phyloP scores from a whole-genome alignment of 2,329 filamentous ascomycete genomes.

The Colletotrichum sp. region DNA sequence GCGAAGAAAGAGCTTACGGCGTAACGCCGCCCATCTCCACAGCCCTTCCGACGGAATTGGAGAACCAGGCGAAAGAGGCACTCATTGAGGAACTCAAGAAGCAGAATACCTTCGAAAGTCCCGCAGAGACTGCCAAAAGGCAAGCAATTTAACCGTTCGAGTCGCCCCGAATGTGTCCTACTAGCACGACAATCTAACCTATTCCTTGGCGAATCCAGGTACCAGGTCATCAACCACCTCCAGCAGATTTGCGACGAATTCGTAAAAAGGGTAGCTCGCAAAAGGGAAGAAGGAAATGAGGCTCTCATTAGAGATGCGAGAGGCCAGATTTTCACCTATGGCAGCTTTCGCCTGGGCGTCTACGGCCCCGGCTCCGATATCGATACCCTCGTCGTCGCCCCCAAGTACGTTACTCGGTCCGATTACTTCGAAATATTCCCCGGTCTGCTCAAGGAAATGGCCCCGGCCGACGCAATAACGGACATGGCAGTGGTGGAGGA shows the following conservation, averaged over 20 bases:
- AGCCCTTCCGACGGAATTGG: slow-evolving; percentile 75
- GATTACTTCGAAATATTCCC: slow-evolving; percentile 95
- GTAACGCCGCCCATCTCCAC: slow-evolving; percentile 86
- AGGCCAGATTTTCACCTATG: slow-evolving; percentile 94
- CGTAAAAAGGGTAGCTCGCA: slow-evolving; percentile 78
- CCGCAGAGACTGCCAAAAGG: slow-evolving; percentile 84
- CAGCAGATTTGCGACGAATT: slow-evolving; percentile 86
- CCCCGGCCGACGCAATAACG: slow-evolving; percentile 78
- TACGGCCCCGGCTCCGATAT: slow-evolving; percentile 97
- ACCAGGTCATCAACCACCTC: slow-evolving; percentile 76
- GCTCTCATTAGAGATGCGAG: slow-evolving; percentile 82
- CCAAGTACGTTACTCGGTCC: slow-evolving; percentile 84
- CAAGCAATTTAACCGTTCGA: slow-evolving; percentile 37
- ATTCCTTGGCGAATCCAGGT: slow-evolving; percentile 46
- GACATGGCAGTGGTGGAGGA: slow-evolving; percentile 87
- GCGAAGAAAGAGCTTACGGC: slow-evolving; percentile 56
- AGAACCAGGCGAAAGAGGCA: slow-evolving; percentile 77
- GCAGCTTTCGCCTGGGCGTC: slow-evolving; percentile 92
- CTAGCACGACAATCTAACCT: neutral
- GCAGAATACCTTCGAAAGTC: slow-evolving; percentile 90
- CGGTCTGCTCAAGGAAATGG: slow-evolving; percentile 76
- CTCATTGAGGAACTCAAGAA: slow-evolving; percentile 84
- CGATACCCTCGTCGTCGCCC: slow-evolving; percentile 91
- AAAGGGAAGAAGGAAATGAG: slow-evolving; percentile 74
- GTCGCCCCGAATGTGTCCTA: neutral